These are phyloP conservation scores for Funneliformis mosseae DNA, from an alignment of 192 early-diverging fungal genomes.

Conservation along the genomic window DNA sequence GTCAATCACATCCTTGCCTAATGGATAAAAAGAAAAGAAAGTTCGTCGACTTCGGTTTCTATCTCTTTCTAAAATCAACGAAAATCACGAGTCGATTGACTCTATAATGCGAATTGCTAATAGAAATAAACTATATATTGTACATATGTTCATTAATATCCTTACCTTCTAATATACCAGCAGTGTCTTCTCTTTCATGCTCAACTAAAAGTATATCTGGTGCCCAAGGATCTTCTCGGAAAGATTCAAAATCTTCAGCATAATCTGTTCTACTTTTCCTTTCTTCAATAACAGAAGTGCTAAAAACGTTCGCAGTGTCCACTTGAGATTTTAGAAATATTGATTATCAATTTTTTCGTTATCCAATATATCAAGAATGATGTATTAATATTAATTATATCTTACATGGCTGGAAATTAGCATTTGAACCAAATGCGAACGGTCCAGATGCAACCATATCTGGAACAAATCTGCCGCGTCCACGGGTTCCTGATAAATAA, in stretches of 20 bases:
- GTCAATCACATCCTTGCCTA: background rate
- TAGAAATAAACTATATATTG: constrained; percentile 5
- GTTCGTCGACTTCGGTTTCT: constrained; percentile 22
- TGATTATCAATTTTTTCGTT: background rate
- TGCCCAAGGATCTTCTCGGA: constrained; percentile 24
- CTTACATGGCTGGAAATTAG: background rate
- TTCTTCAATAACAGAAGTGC: constrained; percentile 9
- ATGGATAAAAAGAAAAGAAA: constrained; percentile 27
- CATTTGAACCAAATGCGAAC: background rate
- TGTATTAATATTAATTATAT: background rate
- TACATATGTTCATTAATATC: background rate
- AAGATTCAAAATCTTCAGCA: constrained; percentile 12
- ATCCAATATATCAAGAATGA: too few relatives aligned
- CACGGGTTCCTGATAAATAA: background rate
- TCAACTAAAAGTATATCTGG: constrained; percentile 15
- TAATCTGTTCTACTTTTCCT: background rate
- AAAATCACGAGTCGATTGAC: constrained; percentile 19
- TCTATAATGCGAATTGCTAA: constrained; percentile 7
- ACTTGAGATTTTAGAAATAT: background rate
- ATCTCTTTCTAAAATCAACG: constrained; percentile 23
- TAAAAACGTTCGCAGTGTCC: background rate
- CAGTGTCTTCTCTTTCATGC: constrained; percentile 2
- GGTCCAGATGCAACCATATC: background rate
- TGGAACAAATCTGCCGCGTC: background rate
- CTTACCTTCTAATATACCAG: constrained; percentile 2